Percentiles rank a stretch among this genome's conserved stretches.
Conservation (phyloP, 148 eudicot genomes). For the Fagopyrum esculentum region DNA sequence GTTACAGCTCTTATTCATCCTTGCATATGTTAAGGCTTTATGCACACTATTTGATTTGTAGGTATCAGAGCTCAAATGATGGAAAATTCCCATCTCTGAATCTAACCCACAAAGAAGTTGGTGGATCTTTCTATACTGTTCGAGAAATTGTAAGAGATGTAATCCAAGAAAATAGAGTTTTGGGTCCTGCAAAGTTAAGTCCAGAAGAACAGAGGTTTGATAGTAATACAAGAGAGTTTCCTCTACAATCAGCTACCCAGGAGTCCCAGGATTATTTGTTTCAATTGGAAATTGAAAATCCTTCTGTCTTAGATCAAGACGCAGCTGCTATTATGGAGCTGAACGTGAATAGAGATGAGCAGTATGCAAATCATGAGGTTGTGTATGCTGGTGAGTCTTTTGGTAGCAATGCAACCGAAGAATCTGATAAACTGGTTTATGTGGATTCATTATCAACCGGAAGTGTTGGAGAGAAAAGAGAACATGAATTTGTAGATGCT, state of each 20-base stretch:
- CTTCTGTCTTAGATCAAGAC: constrained; percentile 14
- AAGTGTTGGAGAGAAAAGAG: constrained; percentile 2
- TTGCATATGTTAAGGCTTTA: neutral
- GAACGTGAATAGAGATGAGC: constrained; percentile 17
- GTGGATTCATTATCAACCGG: constrained; percentile 3
- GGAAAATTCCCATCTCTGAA: constrained; percentile 80
- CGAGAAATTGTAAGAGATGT: constrained; percentile 81
- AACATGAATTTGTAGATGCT: neutral
- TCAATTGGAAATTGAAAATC: constrained; percentile 21
- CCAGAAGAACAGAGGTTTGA: constrained; percentile 29
- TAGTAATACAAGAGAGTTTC: constrained; percentile 26
- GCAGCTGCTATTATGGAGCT: constrained; percentile 20
- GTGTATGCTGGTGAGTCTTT: constrained; percentile 14
- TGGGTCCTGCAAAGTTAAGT: constrained; percentile 61
- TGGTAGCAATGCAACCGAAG: constrained; percentile 11
- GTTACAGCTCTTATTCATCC: neutral
- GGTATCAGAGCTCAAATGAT: constrained; percentile 65
- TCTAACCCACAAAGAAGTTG: constrained; percentile 91
- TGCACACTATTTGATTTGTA: constrained; percentile 20
- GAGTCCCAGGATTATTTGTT: constrained; percentile 33
- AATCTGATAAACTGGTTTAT: constrained; percentile 11
- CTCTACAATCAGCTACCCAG: constrained; percentile 40
- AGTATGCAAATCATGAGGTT: constrained; percentile 17
- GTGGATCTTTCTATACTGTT: constrained; percentile 89
- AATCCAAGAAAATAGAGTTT: constrained; percentile 84